These are phyloP conservation scores for Silene coronaria DNA, from an alignment of 179 eudicot genomes.

Conservation along the genomic window DNA sequence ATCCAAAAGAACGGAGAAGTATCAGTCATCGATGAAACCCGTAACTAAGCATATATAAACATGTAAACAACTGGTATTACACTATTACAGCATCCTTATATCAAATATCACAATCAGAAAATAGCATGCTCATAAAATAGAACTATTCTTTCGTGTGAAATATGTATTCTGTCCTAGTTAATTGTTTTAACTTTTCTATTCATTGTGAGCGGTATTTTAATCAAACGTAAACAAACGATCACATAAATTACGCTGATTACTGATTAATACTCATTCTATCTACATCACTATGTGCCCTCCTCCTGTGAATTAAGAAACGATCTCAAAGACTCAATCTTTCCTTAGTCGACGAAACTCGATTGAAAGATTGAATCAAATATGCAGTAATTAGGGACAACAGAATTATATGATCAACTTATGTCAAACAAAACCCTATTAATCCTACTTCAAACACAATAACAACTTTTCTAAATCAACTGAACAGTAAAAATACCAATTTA, in stretches of 20 bases:
- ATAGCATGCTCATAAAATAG: not conserved
- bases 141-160: not conserved
- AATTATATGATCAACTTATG: not conserved
- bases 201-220: no score
- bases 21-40: not conserved
- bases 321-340: not conserved
- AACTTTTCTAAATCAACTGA: not conserved
- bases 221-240: no score
- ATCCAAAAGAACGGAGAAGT: not conserved
- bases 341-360: not conserved
- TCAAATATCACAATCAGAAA: not conserved
- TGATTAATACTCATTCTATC: not conserved
- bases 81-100: not conserved
- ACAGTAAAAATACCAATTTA: not conserved
- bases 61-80: no score
- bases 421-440: not conserved
- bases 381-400: not conserved
- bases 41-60: not conserved
- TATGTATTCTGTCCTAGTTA: not conserved
- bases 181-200: no score
- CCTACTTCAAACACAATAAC: not conserved
- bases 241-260: no score
- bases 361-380: not conserved
- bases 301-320: not conserved
- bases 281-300: not conserved